A percentile compares a stretch with the other conserved stretches of the same genome.
These are phyloP conservation scores for Ceratocystis cacaofunesta DNA, from an alignment of 2,329 filamentous ascomycete species.

Conservation along the genomic window DNA sequence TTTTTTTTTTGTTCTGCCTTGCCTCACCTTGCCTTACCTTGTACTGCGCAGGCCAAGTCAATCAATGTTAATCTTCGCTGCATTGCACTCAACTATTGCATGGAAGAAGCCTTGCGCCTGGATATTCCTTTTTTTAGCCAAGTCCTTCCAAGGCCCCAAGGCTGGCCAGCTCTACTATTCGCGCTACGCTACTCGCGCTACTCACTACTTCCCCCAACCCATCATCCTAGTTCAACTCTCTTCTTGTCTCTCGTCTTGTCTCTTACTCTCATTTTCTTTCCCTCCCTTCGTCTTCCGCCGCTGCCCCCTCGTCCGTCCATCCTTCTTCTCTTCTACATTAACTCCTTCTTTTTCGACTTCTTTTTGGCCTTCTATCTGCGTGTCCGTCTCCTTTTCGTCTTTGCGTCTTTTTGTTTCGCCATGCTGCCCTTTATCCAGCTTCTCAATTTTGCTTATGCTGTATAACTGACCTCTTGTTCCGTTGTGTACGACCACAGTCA, in stretches of 20 bases:
- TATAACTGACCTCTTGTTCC: not conserved
- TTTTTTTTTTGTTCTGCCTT: conserved; percentile 5
- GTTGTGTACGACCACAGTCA: not conserved
- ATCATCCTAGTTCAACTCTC: conserved; percentile 1
- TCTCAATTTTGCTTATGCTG: conserved; percentile 1
- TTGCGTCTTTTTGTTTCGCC: not conserved
- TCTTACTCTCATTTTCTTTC: not conserved
- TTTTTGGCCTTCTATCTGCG: not conserved
- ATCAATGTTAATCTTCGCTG: not conserved
- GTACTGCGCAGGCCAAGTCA: not conserved
- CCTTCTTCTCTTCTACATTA: not conserved
- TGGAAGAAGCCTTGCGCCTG: conserved; percentile 11
- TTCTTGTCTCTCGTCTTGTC: not conserved
- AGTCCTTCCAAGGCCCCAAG: not conserved
- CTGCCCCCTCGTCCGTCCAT: not conserved
- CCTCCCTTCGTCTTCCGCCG: not conserved
- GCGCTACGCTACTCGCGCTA: not conserved
- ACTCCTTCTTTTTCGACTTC: conserved; percentile 1
- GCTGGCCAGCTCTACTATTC: not conserved
- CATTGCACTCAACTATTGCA: conserved; percentile 12
- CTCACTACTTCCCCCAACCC: conserved; percentile 1
- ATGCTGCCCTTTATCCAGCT: not conserved
- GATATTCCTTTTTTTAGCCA: conserved; percentile 3
- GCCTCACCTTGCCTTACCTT: not conserved
- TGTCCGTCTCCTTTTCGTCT: not conserved